phyloP scores from a whole-genome alignment of 352 stramenopile genomes.

The Pythium folliculosum region DNA sequence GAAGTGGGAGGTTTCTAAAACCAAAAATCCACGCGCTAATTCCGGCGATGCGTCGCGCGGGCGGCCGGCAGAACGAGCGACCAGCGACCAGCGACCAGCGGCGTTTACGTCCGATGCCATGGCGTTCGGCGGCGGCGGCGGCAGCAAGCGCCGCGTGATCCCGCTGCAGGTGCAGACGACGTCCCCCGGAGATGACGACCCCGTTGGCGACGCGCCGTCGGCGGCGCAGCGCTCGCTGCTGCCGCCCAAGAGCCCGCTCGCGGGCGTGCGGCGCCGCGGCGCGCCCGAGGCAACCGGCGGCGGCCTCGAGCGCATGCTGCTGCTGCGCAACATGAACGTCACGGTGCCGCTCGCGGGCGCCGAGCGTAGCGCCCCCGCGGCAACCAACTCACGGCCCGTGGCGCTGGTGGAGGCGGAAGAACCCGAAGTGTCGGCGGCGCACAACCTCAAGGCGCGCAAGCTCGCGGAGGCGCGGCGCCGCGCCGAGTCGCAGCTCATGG shows the following conservation, averaged over 20 bases:
- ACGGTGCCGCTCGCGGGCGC: constrained; percentile 21
- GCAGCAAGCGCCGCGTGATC: constrained; percentile 39
- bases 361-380: background rate
- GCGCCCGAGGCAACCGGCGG: constrained; percentile 7
- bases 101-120: too few relatives aligned
- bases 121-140: constrained; percentile 8
- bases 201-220: constrained; percentile 7
- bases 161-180: constrained; percentile 42
- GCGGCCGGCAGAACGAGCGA: too few relatives aligned
- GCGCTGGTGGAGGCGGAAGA: constrained; percentile 6
- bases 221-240: constrained; percentile 29
- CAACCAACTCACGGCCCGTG: too few relatives aligned
- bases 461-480: constrained; percentile 49
- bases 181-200: background rate
- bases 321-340: constrained; percentile 60
- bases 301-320: constrained; percentile 48
- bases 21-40: too few relatives aligned
- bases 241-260: constrained; percentile 54
- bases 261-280: background rate
- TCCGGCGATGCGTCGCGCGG: too few relatives aligned
- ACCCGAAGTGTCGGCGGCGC: constrained; percentile 62
- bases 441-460: constrained; percentile 67
- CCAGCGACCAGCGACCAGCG: too few relatives aligned
- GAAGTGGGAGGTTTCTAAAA: too few relatives aligned
- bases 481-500: constrained; percentile 49